Conservation (phyloP, 495 filamentous ascomycete species). For the Penicillium steckii region DNA sequence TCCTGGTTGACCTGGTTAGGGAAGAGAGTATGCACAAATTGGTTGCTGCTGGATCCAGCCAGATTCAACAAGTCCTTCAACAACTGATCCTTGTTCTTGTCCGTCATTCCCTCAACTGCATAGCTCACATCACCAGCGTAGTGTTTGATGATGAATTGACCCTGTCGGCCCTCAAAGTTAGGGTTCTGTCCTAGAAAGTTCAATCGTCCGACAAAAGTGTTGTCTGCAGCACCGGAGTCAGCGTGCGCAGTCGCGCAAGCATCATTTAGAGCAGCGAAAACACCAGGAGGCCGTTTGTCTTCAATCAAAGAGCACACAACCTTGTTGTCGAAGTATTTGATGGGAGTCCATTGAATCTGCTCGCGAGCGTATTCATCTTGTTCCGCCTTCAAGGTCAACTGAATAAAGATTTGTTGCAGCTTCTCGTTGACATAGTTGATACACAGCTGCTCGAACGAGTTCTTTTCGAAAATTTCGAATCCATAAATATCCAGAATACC, state of each 20-base stretch:
- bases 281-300: constrained; percentile 83
- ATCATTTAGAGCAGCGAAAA: constrained; percentile 96
- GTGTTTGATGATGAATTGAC: constrained; percentile 97
- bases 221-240: constrained; percentile 88
- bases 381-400: constrained; percentile 93
- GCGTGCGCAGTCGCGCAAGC: constrained; percentile 96
- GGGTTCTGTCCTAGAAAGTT: constrained; percentile 84
- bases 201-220: constrained; percentile 89
- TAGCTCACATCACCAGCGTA: constrained; percentile 98
- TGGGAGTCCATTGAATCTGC: constrained; percentile 97
- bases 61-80: constrained; percentile 92
- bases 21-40: constrained; percentile 84
- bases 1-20: constrained; percentile 93
- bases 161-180: constrained; percentile 89
- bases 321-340: constrained; percentile 99
- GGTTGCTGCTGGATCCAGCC: constrained; percentile 77
- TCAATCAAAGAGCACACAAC: constrained; percentile 98
- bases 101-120: constrained; percentile 93
- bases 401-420: constrained; percentile 99
- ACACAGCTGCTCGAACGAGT: constrained; percentile 98
- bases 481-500: constrained; percentile 99
- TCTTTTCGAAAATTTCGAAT: constrained; percentile 99
- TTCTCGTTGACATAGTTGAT: constrained; percentile 99
- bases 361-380: constrained; percentile 98
- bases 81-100: constrained; percentile 99